Base-by-base conservation (phyloP, 148 eudicot genomes). In the Rhododendron griersonianum region DNA sequence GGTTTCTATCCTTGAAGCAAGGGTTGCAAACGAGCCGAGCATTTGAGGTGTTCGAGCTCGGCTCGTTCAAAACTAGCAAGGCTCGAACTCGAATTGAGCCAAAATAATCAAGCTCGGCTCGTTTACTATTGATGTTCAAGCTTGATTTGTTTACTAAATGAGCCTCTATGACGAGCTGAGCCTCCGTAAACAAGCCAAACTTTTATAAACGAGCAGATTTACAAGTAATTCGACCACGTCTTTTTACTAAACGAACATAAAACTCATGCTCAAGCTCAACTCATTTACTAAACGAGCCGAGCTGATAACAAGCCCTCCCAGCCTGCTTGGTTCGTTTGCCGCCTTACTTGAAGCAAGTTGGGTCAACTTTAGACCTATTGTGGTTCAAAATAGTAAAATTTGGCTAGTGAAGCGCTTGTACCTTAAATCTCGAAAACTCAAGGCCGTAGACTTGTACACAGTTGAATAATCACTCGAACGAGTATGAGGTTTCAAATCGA, bases 401-500 rank as follows among this genome's bases (percentile, higher is more conserved):
- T 3, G 7, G 19, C 61, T 18, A 15, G 21, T 4, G 19, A 55
- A 18, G 30, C 71, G 28, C 11, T n/a, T 8, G 13, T 65, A 65
- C 71, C 71, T n/a, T n/a, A 84, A 33, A 84, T 71, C 85, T 30
- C 35, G 85, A 15, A 83, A 83, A 67, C 30, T 71, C 78, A 51
- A 48, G 67, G 21, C 82, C 18, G 82, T 73, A 2, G 65, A 81
- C 23, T 78, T 51, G 48, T 21, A 57, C 11, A 10, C n/a, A 7
- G 44, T 1, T 10, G 80, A 39, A 25, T 19, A 84, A 14, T 35
- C 51, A 47, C 30, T 48, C 41, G 87, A 75, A 4, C 81, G 44
- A 41, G 10, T 81, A 14, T 83, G 84, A 8, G 78, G 15, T 5
- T 82, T 78, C 30, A 89, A 87, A 85, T 94, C 91, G 65, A 93